Percentiles rank a stretch among this genome's conserved stretches.
These are phyloP conservation scores for Daldinia loculata DNA, from an alignment of 495 filamentous ascomycete species.

Conservation along the genomic window DNA sequence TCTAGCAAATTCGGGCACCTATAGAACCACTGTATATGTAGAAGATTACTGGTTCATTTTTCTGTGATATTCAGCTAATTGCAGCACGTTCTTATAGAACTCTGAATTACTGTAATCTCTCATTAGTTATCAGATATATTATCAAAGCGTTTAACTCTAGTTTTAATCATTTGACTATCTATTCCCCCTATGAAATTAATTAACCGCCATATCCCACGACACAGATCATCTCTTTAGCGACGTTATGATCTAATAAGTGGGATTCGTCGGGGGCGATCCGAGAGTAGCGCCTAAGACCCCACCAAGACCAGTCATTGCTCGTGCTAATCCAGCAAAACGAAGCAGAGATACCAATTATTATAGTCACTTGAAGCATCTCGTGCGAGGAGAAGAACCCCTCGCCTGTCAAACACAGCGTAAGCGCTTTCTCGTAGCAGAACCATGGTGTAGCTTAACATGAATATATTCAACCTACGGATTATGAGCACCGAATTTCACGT, in stretches of 20 bases:
- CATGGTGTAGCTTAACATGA: background rate
- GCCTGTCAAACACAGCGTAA: background rate
- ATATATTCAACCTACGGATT: constrained; percentile 1
- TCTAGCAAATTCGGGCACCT: background rate
- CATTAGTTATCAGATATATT: background rate
- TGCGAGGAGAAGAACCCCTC: constrained; percentile 20
- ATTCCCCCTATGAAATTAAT: background rate
- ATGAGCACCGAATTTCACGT: too few relatives aligned
- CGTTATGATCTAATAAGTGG: constrained; percentile 12
- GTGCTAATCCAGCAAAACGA: constrained; percentile 1
- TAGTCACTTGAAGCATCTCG: constrained; percentile 6
- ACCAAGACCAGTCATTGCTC: constrained; percentile 6
- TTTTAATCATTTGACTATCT: background rate
- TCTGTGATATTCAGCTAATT: background rate
- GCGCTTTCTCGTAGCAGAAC: constrained; percentile 2
- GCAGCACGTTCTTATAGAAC: background rate
- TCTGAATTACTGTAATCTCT: background rate
- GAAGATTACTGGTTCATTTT: too few relatives aligned
- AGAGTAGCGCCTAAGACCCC: constrained; percentile 24
- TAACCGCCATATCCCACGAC: constrained; percentile 16
- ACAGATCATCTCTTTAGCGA: constrained; percentile 16
- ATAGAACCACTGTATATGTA: background rate
- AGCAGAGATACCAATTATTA: constrained; percentile 28
- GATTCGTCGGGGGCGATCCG: constrained; percentile 26
- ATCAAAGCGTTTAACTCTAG: background rate